Base-by-base conservation (phyloP, 2,329 filamentous ascomycete genomes). In the Phyllosticta capitalensis region DNA sequence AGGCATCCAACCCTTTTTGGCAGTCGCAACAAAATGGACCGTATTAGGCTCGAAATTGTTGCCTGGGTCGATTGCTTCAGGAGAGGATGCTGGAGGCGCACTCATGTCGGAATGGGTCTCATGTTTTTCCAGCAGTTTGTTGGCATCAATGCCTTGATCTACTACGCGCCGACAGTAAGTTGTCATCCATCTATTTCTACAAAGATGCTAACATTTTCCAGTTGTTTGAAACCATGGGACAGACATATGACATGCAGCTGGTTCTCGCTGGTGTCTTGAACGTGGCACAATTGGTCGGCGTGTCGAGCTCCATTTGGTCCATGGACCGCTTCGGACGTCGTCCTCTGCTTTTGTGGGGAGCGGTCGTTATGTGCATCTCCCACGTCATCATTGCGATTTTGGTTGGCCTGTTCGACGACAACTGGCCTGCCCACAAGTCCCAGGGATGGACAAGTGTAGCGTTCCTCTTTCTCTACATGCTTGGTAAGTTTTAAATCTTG, bases 401-500 rank as follows among this genome's bases (percentile, higher is more conserved):
- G 19, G 79, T 84, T 2, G 81, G 79, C 1, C 71, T 76, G 12
- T 85, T 75, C 66, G 76, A 74, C 10, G 65, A 75, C 21, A 70
- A 79, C 61, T 84, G 81, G 81, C 67, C 75, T 0, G 67, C 72
- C 1, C 80, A 85, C 65, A 69, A 73, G 2, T 68, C 74, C 0
- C 75, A 79, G 61, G 83, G 83, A 7, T 83, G 81, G 81, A 72
- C 73, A 14, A 78, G 75, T n/a, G 79, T 84, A 0, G 79, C 80
- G 0, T 81, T 84, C 63, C 72, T 84, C n/a, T 76, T 86, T 54
- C 76, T 86, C 51, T 86, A 86, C 66, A 82, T 87, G 68, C 71
- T 86, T 21, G 59, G 58, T 60, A 56, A 52, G 58, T 20, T 28
- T 21, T 21, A 2, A 3, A n/a, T 19, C 5, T 9, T n/a, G n/a